These are phyloP conservation scores for Oryza australiensis DNA, from an alignment of 176 grass and related monocot species.

Conservation along the genomic window DNA sequence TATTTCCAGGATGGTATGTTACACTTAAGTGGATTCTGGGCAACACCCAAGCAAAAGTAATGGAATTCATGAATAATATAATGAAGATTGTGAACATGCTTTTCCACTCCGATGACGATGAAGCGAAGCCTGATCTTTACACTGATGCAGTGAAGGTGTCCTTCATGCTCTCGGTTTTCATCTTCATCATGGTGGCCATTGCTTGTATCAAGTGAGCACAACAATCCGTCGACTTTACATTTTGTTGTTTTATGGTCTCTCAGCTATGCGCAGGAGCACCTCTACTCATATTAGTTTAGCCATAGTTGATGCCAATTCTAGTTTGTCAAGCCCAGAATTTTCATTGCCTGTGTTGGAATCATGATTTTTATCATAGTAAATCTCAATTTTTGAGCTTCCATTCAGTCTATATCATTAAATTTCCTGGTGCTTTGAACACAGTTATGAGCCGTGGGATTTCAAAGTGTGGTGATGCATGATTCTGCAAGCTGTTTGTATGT, in stretches of 20 bases:
- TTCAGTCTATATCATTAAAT: conserved; percentile 35
- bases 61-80: conserved; percentile 61
- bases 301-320: conserved; percentile 22
- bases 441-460: conserved; percentile 59
- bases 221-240: conserved; percentile 76
- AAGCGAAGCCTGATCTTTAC: conserved; percentile 48
- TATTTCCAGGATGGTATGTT: conserved; percentile 61
- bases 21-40: conserved; percentile 58
- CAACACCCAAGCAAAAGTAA: conserved; percentile 56
- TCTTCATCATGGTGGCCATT: conserved; percentile 77
- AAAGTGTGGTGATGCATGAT: conserved; percentile 47
- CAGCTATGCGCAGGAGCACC: conserved; percentile 33
- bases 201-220: conserved; percentile 66
- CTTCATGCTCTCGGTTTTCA: conserved; percentile 71
- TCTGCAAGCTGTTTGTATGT: conserved; percentile 35
- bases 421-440: conserved; percentile 55
- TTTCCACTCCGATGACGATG: conserved; percentile 29
- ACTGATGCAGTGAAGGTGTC: conserved; percentile 59
- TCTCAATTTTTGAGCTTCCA: conserved; percentile 32
- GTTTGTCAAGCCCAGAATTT: conserved; percentile 32
- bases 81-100: conserved; percentile 59
- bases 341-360: conserved; percentile 28
- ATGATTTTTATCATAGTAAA: conserved; percentile 9
- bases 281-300: conserved; percentile 40
- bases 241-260: conserved; percentile 35